Base-by-base conservation (phyloP, 257 asterid genomes). In the Solanum dulcamara region DNA sequence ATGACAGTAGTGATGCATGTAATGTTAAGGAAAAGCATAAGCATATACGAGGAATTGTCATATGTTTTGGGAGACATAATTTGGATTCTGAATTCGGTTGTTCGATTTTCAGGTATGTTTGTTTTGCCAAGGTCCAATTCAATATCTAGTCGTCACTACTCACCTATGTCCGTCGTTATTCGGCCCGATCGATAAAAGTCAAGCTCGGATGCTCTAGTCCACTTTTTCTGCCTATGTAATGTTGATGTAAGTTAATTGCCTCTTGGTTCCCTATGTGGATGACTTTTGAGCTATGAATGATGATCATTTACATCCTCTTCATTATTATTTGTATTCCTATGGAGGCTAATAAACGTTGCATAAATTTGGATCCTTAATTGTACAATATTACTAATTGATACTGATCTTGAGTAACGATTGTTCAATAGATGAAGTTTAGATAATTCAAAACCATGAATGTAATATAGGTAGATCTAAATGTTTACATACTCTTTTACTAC, bases 11-110 rank as follows among this genome's bases (percentile, higher is more conserved):
- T 85, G 91, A 85, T 86, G 89, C 88, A 77, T 46, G 86, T 88
- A 20, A 37, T 84, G 80, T 59, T 88, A 59, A 86, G 91, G 59
- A 88, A 88, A 80, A 88, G 86, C 84, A 33, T 81, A 57, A 53
- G 40, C 33, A 18, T 88, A 42, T 88, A 84, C 15, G 37, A 80
- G 0, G 88, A 88, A 42, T 66, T 88, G 40, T 42, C 88, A 3
- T 59, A 38, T 33, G 84, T 88, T 81, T 22, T 88, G 24, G 75
- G 83, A 60, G 89, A 86, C 30, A 40, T 88, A 77, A 80, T 55
- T 81, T 84, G 88, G 11, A 59, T 86, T 50, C 60, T 86, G 22
- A 75, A 53, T 80, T 84, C 89, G 17, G 7, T 86, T 37, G 37
- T 88, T 72, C 84, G 88, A 33, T 84, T 86, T 85, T 88, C 90